Evolutionary conservation across 257 asterid genomes (phyloP), one percentile per base, ranked within the genome.

Genomic region (Solanum stenotomum): DNA sequence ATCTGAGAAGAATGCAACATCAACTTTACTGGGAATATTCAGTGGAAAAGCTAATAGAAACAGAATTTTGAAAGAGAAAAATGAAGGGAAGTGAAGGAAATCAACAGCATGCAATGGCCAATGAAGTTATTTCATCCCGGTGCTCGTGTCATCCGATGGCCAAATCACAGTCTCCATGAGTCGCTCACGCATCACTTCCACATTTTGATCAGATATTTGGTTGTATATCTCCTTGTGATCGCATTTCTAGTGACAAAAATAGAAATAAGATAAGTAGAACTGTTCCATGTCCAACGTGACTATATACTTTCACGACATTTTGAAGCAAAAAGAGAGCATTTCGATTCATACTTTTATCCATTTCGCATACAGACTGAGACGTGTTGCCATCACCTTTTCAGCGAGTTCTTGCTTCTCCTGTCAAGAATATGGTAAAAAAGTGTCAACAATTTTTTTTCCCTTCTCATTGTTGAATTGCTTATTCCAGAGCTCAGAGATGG

Each of bases 361-460:
- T 91, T 90, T 95, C 77, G 93, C 96, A 14, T 96, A 96, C 76
- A 95, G 98, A 89, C 94, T 94, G 89, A 96, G 99, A 27, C 98
- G 94, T 33, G 99, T 96, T 56, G 95, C 86, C 99, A 95, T 95
- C 79, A 95, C 98, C 91, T 98, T 96, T 90, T 96, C 99, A 10
- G 98, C 99, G 85, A 96, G 98, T 18, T 94, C 98, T 38, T 89
- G 96, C 86, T 88, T 92, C 63, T 94, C 98, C 99, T 96, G 93
- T 71, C 23, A 84, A 89, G 31, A 86, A 76, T 42, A 33, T 72
- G 42, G 89, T 29, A 14, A 63, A 11, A 10, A 68, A 20, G 20
- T 40, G 31, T 85, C 29, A 40, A 31, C 40, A 13, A 4, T 10
- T 16, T 46, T 44, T 44, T 79, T 85, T 9, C 18, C 29, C 13